Conservation (phyloP, 1,284 basidiomycete genomes). For the Meira miltonrushii region DNA sequence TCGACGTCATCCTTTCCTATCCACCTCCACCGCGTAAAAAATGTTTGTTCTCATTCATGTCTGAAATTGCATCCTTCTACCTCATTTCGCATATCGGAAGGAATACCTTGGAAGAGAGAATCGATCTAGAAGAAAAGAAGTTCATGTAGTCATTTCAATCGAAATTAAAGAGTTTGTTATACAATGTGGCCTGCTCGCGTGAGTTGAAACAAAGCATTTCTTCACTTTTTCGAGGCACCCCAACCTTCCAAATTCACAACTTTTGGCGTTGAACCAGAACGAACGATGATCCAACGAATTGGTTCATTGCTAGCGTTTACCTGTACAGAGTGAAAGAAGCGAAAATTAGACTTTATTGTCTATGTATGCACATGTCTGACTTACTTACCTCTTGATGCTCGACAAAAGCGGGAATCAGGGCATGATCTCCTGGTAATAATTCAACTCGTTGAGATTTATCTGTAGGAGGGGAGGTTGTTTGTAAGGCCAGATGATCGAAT, state of each 20-base stretch:
- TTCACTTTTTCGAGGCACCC: not conserved
- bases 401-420: constrained; percentile 13
- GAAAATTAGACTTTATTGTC: not conserved
- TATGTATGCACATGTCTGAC: not conserved
- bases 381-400: constrained; percentile 12
- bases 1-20: no score
- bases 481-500: not conserved
- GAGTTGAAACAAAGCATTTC: no score
- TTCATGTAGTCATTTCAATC: no score
- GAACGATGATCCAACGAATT: constrained; percentile 4
- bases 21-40: no score
- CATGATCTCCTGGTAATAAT: constrained; percentile 5
- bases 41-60: no score
- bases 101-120: no score
- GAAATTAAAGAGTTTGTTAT: no score
- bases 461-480: not conserved
- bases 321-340: not conserved
- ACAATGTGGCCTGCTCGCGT: no score
- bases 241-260: constrained; percentile 4
- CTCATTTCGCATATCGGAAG: no score
- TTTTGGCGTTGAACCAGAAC: not conserved
- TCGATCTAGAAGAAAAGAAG: no score
- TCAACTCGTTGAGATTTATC: constrained; percentile 3
- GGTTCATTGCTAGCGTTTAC: not conserved
- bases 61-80: no score